Evolutionary conservation across 805 yeast genomes (phyloP).

Genomic region (Ascoidea asiatica): DNA sequence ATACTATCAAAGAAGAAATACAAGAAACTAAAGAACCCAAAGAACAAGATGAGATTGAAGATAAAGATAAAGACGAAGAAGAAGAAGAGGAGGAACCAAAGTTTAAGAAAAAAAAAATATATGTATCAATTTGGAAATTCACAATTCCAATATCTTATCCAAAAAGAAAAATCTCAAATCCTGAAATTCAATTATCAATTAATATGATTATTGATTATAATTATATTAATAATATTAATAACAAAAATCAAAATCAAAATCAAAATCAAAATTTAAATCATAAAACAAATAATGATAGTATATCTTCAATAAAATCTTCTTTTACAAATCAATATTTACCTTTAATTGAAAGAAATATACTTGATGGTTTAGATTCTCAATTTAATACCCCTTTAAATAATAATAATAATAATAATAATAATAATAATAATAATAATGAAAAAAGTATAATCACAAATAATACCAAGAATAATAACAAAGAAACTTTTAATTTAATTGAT

Average conservation of each 20-base stretch:
- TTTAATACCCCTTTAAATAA: background rate
- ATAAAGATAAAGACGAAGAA: background rate
- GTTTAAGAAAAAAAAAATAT: background rate
- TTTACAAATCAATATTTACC: constrained; percentile 6
- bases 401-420: constrained; percentile 3
- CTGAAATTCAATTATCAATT: constrained; percentile 10
- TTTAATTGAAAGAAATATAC: constrained; percentile 4
- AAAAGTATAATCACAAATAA: background rate
- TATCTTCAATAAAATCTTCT: constrained; percentile 7
- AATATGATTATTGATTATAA: constrained; percentile 4
- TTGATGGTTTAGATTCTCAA: constrained; percentile 8
- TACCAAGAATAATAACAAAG: background rate
- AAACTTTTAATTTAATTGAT: too few relatives aligned
- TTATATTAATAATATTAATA: constrained; percentile 3
- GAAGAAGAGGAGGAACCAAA: background rate
- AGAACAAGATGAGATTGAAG: constrained; percentile 5
- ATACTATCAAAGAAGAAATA: too few relatives aligned
- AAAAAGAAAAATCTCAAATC: constrained; percentile 9
- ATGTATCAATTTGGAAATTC: constrained; percentile 11
- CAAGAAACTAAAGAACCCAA: too few relatives aligned
- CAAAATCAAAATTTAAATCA: background rate
- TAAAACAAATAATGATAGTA: background rate
- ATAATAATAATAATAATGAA: constrained; percentile 1
- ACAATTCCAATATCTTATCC: constrained; percentile 10
- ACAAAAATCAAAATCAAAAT: constrained; percentile 3